Evolutionary conservation across 352 stramenopile genomes (phyloP), one percentile per base, ranked within the genome.

Genomic region (Phytophthora sojae): DNA sequence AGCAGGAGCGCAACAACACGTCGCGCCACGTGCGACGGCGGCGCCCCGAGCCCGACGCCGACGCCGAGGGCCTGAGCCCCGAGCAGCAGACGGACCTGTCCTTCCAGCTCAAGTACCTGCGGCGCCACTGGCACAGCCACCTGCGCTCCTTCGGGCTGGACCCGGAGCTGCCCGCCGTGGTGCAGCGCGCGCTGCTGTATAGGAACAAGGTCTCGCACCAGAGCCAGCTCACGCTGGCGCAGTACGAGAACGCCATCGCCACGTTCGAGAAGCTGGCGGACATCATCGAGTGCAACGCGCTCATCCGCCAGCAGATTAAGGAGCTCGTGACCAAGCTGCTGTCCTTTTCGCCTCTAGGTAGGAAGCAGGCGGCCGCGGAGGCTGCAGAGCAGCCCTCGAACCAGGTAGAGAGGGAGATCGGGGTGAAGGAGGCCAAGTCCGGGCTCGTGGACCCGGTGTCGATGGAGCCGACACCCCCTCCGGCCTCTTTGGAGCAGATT

Each of bases 171-270:
- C 77, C 67, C 11, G 51, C 54, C 17, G 25, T 83, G 11, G 76
- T 83, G 25, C 69, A 79, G 50, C 59, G 66, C 9, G 73, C 76
- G 11, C 61, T 83, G 3, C 23, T 71, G 55, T 77, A 71, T 53
- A 58, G 76, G 23, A 83, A 83, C 63, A 76, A 81, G 59, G 73
- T 83, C 30, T 57, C 76, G 0, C 76, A 83, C 39, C 76, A 83
- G 54, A 80, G 64, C 30, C 52, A 71, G 23, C 62, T 83, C 55
- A 69, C 62, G 19, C 25, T 77, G 14, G n/a, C 45, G 12, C 62
- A 80, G 66, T 81, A 81, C 53, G 57, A 77, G 25, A 32, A 54
- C 0, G 76, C 73, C 25, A 74, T 83, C 32, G 70, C 66, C 45
- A 83, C 76, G 11, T 83, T 77, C 39, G 61, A 83, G 66, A 60